Base-by-base conservation (phyloP, 345 rosid species). In the Toxicodendron radicans region DNA sequence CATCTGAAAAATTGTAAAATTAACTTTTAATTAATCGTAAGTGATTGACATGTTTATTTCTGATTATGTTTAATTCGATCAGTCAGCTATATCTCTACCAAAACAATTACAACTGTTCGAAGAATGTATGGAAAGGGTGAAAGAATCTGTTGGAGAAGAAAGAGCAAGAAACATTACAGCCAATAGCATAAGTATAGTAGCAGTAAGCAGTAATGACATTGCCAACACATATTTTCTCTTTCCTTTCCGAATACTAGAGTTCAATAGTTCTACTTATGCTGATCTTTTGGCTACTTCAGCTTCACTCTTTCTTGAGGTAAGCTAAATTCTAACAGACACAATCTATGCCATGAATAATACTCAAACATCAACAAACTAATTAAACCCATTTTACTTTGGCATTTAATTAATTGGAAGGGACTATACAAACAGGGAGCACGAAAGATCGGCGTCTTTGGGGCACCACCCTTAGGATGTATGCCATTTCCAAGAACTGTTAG, bases 201-300 rank as follows among this genome's bases (percentile, higher is more conserved):
- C 67, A 2, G 72, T 77, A n/a, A 83, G 89, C 16, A 86, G 80
- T 65, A 64, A 86, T 61, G 89, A 86, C 74, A 64, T 86, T 43
- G 79, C 23, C 10, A 76, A 73, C 43, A 74, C 79, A 49, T 85
- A 75, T 49, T 71, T 67, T 43, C 52, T 24, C 59, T 70, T 68
- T 17, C 67, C 43, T 1, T 27, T 72, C 27, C 20, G 61, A 58
- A 46, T 10, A 9, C 10, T 24, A 3, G 56, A 66, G 8, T 79
- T 76, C 73, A 53, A 74, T 27, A 9, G 73, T 48, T 54, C 76
- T 38, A 35, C 73, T 20, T 79, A 83, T 18, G 23, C 77, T 1
- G 68, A 76, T 17, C 21, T 76, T 30, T n/a, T 83, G 27, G 63
- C 41, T 51, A 11, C 45, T 38, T 76, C 54, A 1, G 79, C 78